Evolutionary conservation across 2,329 filamentous ascomycete genomes (phyloP), one percentile per base, ranked within the genome.

Genomic region (Cytospora mali): DNA sequence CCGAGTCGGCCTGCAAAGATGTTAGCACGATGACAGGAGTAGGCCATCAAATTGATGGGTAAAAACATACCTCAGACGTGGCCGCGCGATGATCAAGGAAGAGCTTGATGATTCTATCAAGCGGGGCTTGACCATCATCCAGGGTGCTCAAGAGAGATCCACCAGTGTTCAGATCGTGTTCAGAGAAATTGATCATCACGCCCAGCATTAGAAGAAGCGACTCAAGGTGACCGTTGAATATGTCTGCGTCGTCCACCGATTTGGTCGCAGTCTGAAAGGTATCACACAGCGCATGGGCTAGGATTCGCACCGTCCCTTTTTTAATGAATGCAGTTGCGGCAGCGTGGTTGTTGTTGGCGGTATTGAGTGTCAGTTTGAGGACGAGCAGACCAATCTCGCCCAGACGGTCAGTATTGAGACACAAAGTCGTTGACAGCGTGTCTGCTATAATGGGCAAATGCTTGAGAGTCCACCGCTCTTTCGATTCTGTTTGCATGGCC

Each of bases 111-210:
- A 96, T 79, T 55, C 76, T 76, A 55, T 87, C 81, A 39, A 93
- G 75, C 9, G 85, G 71, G 55, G 78, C 70, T 73, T 76, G 62
- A 71, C 70, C 46, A 66, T 75, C 60, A 71, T 74, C 62, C 53
- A 63, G 75, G 67, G 65, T 72, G 65, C 71, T 85, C 67, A 73
- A 83, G 71, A 74, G 78, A 65, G 70, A 77, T 52, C 76, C 73
- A 58, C 88, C 81, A 14, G 90, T 88, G 25, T 80, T 74, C 18
- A 86, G 79, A 70, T 88, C 92, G 71, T 92, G 88, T 73, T 97
- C 93, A 10, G 91, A 85, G 60, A 97, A 84, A 70, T 97, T 97
- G 74, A 96, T 96, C 75, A 94, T 84, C 25, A 92, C 86, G 0
- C 92, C 93, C 46, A 97, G 79, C 58, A 91, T 84, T 49, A 97